A percentile compares a stretch with the other conserved stretches of the same genome.
These are phyloP conservation scores for Arabis hirsuta DNA, from an alignment of 345 rosid species.

Conservation along the genomic window DNA sequence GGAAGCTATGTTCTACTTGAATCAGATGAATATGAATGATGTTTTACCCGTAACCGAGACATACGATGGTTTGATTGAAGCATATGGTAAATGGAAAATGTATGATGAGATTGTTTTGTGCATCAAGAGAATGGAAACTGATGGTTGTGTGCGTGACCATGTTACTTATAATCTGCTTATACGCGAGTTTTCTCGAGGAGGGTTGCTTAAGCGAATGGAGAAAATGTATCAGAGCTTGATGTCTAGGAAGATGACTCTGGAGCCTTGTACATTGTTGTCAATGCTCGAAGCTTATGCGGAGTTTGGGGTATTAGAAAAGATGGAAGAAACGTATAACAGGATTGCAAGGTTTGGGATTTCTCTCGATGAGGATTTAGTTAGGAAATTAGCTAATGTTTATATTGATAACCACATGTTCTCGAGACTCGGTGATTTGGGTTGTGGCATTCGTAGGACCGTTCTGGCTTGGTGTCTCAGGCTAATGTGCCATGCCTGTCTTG, in stretches of 20 bases:
- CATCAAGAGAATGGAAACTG: slow-evolving; percentile 60
- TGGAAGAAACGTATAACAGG: slow-evolving; percentile 58
- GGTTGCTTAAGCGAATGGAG: slow-evolving; percentile 72
- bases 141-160: slow-evolving; percentile 57
- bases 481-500: slow-evolving; percentile 61
- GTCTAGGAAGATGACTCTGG: slow-evolving; percentile 57
- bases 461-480: slow-evolving; percentile 70
- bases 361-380: slow-evolving; percentile 56
- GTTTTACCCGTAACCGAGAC: slow-evolving; percentile 52
- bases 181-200: slow-evolving; percentile 59
- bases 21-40: slow-evolving; percentile 52
- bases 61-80: slow-evolving; percentile 60
- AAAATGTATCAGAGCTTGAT: slow-evolving; percentile 45
- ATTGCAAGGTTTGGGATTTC: slow-evolving; percentile 39
- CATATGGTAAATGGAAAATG: slow-evolving; percentile 60
- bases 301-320: slow-evolving; percentile 60
- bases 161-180: slow-evolving; percentile 71
- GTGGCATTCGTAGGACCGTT: slow-evolving; percentile 53
- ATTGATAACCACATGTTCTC: slow-evolving; percentile 70
- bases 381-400: slow-evolving; percentile 66
- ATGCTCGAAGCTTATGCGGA: slow-evolving; percentile 70
- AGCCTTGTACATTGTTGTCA: slow-evolving; percentile 54
- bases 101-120: slow-evolving; percentile 68
- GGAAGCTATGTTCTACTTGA: slow-evolving; percentile 52
- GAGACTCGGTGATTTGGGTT: slow-evolving; percentile 60